Evolutionary conservation across 371 early-diverging fungal species (phyloP).

Genomic region (Lichtheimia hyalospora): DNA sequence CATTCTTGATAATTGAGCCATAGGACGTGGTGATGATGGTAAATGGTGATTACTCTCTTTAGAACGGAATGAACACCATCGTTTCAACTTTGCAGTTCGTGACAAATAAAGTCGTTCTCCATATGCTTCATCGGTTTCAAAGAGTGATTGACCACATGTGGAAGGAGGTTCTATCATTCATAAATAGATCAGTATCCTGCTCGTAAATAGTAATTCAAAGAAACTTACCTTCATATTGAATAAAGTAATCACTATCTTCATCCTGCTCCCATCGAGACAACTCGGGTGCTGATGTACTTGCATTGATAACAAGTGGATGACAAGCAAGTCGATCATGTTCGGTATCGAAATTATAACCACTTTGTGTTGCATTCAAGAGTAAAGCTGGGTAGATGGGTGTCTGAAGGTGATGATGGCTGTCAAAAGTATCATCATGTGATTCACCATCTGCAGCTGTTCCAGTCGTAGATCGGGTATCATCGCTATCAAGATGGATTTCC

Average conservation of each 20-base stretch:
- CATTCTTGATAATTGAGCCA: conserved; percentile 10
- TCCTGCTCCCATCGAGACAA: conserved; percentile 10
- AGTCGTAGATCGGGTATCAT: neutral
- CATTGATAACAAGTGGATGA: conserved; percentile 3
- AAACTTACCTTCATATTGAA: conserved; percentile 4
- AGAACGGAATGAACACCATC: conserved; percentile 32
- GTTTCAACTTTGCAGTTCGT: conserved; percentile 42
- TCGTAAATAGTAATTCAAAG: neutral
- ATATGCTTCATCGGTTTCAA: conserved; percentile 20
- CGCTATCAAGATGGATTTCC: conserved; percentile 25
- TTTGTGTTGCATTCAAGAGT: conserved; percentile 14
- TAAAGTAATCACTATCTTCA: conserved; percentile 6
- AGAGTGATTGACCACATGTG: neutral
- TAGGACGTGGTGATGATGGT: neutral
- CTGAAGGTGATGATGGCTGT: conserved; percentile 7
- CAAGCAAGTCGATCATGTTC: neutral
- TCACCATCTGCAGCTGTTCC: neutral
- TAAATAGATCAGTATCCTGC: neutral
- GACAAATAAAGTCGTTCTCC: conserved; percentile 40
- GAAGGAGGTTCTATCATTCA: neutral
- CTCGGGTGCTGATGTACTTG: conserved; percentile 17
- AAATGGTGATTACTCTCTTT: neutral
- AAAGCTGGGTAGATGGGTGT: conserved; percentile 23
- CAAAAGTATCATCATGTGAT: neutral
- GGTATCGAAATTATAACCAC: neutral